Conservation (phyloP, 805 yeast genomes). For the Ogataea pini region DNA sequence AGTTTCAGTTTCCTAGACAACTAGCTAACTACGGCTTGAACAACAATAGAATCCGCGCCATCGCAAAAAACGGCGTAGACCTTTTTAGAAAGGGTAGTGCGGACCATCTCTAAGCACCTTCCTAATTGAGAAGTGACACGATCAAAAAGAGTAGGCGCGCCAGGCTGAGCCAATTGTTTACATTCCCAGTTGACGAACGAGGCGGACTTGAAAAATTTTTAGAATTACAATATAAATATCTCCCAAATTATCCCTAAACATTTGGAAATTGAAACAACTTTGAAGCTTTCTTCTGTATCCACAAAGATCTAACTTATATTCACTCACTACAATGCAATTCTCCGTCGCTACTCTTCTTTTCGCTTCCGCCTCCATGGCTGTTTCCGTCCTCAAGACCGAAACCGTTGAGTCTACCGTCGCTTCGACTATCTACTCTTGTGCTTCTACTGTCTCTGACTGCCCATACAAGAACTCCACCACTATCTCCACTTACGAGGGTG, state of each 20-base stretch:
- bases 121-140: constrained; percentile 5
- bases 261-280: neutral
- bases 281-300: constrained; percentile 1
- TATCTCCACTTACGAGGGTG: constrained; percentile 37
- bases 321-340: constrained; percentile 46
- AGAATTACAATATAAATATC: constrained; percentile 15
- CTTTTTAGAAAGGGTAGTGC: neutral
- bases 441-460: constrained; percentile 43
- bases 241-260: constrained; percentile 1
- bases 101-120: neutral
- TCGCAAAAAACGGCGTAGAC: neutral
- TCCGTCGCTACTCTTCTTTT: constrained; percentile 40
- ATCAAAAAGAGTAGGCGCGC: constrained; percentile 2
- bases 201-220: neutral
- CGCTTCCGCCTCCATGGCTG: constrained; percentile 41
- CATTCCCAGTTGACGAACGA: constrained; percentile 7
- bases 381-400: constrained; percentile 34
- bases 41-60: neutral
- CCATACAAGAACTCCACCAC: constrained; percentile 36
- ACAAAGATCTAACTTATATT: constrained; percentile 29
- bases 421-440: constrained; percentile 43
- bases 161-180: constrained; percentile 6
- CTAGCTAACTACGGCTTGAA: constrained; percentile 1
- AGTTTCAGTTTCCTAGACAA: neutral
- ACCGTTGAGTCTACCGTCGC: constrained; percentile 39